Evolutionary conservation across 2,329 filamentous ascomycete genomes (phyloP).

Genomic region (Diatrype stigma): DNA sequence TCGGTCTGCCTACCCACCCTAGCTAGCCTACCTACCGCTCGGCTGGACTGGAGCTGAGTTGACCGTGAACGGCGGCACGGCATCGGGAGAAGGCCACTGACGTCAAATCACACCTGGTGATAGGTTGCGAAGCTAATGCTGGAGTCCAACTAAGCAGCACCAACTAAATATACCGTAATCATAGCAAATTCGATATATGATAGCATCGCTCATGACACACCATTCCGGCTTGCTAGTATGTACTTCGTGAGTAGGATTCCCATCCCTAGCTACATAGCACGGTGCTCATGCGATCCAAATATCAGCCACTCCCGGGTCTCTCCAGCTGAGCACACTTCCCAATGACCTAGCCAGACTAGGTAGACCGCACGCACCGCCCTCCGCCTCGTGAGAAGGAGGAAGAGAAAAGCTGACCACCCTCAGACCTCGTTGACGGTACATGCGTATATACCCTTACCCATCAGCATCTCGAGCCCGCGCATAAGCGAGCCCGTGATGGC

Average conservation of each 20-base stretch:
- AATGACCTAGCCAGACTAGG: not conserved
- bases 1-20: too few relatives aligned
- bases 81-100: not conserved
- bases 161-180: not conserved
- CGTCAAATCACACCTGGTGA: too few relatives aligned
- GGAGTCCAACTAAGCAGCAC: not conserved
- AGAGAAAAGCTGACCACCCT: not conserved
- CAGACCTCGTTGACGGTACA: not conserved
- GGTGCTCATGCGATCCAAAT: not conserved
- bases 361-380: not conserved
- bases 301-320: not conserved
- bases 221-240: too few relatives aligned
- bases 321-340: not conserved
- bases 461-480: not conserved
- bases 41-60: too few relatives aligned
- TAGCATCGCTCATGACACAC: not conserved
- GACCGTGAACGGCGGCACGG: not conserved
- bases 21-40: too few relatives aligned
- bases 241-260: not conserved
- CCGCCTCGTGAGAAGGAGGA: not conserved
- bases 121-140: not conserved
- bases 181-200: not conserved
- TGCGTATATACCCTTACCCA: constrained; percentile 1
- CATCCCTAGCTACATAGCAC: not conserved
- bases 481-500: not conserved